Conservation (phyloP, 257 asterid species). For the Solanum chmielewskii region DNA sequence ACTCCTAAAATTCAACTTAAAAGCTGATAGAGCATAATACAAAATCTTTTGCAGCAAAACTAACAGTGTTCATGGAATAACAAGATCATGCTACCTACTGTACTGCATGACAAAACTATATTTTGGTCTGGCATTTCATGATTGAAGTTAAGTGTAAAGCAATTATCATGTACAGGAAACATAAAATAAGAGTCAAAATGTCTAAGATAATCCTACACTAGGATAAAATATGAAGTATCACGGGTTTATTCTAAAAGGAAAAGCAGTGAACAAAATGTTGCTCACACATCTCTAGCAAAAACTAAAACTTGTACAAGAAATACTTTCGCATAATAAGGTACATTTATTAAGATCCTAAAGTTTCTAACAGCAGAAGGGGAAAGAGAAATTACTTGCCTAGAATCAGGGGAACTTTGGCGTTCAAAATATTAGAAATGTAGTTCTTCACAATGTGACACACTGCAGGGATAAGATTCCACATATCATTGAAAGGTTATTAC, state of each 20-base stretch:
- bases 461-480: slow-evolving; percentile 26
- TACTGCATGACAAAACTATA: background rate
- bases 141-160: background rate
- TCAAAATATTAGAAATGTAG: slow-evolving; percentile 55
- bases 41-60: background rate
- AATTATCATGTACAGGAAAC: background rate
- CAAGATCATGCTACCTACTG: background rate
- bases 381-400: slow-evolving; percentile 39
- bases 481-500: background rate
- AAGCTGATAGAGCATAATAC: background rate
- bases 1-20: background rate
- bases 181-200: background rate
- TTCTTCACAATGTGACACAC: slow-evolving; percentile 83
- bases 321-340: background rate
- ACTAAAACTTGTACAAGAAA: background rate
- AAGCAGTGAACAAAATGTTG: background rate
- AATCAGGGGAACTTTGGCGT: slow-evolving; percentile 67
- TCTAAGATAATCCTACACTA: background rate
- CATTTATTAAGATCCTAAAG: background rate
- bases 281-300: background rate
- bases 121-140: background rate
- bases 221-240: background rate
- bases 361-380: background rate
- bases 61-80: background rate
- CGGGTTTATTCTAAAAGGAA: background rate